phyloP scores from a whole-genome alignment of 1,284 basidiomycete species.

The Malassezia vespertilionis region DNA sequence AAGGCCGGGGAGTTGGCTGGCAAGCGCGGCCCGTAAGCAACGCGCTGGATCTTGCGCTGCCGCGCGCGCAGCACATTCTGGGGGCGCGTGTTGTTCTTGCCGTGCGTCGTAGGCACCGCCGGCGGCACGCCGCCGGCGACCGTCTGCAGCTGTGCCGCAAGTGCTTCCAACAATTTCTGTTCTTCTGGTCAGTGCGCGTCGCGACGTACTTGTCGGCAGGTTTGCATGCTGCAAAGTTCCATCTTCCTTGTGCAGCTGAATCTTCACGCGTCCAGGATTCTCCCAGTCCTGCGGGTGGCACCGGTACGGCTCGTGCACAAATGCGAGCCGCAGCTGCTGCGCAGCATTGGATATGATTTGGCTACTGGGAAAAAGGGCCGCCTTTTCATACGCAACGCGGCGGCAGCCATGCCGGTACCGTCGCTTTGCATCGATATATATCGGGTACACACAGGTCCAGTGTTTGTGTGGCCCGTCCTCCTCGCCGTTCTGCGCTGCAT shows the following conservation, averaged over 20 bases:
- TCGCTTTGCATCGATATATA: constrained; percentile 90
- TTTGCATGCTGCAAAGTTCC: constrained; percentile 60
- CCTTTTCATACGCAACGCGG: constrained; percentile 64
- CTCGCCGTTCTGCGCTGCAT: constrained; percentile 7
- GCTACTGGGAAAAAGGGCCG: constrained; percentile 87
- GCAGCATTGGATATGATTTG: constrained; percentile 80
- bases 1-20: constrained; percentile 40
- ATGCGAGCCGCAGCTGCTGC: constrained; percentile 62
- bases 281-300: constrained; percentile 90
- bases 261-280: constrained; percentile 67
- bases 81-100: constrained; percentile 10
- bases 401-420: constrained; percentile 71
- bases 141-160: constrained; percentile 30
- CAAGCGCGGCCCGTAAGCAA: constrained; percentile 23
- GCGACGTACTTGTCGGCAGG: constrained; percentile 52
- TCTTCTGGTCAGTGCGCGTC: constrained; percentile 53
- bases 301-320: constrained; percentile 71
- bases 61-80: constrained; percentile 24
- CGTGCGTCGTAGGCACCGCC: constrained; percentile 12
- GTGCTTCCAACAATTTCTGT: constrained; percentile 57
- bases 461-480: constrained; percentile 50
- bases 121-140: constrained; percentile 34
- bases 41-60: constrained; percentile 21
- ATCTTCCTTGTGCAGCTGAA: constrained; percentile 70
- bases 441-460: constrained; percentile 89